Percentiles rank a stretch among this genome's conserved stretches.
phyloP scores from a whole-genome alignment of 495 filamentous ascomycete species.

The Letharia lupina region DNA sequence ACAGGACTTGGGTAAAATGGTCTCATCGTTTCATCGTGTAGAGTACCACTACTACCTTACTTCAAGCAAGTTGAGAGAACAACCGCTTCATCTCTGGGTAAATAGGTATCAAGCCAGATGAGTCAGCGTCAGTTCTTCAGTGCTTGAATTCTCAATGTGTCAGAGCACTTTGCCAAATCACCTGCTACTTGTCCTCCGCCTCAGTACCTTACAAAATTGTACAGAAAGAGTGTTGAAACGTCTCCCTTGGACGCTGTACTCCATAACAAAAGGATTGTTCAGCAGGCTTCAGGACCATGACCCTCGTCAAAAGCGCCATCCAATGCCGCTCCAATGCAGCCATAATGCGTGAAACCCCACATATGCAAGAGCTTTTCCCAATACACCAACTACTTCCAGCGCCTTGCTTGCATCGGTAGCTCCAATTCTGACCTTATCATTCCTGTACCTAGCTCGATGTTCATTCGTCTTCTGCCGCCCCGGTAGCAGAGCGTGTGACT shows the following conservation, averaged over 20 bases:
- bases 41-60: too few relatives aligned
- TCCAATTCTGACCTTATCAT: not conserved
- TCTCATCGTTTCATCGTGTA: too few relatives aligned
- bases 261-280: not conserved
- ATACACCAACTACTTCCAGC: not conserved
- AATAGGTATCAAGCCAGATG: too few relatives aligned
- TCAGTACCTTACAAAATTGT: not conserved
- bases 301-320: conserved; percentile 1
- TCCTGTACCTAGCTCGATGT: not conserved
- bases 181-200: not conserved
- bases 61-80: too few relatives aligned
- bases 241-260: not conserved
- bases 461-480: not conserved
- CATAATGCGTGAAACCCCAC: not conserved
- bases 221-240: not conserved
- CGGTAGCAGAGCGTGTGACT: not conserved
- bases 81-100: too few relatives aligned
- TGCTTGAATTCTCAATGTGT: not conserved
- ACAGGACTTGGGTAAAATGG: too few relatives aligned
- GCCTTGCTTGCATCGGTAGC: conserved; percentile 4
- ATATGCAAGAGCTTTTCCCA: conserved; percentile 10
- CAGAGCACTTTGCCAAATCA: not conserved
- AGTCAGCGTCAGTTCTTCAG: not conserved
- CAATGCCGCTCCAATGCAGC: conserved; percentile 5
- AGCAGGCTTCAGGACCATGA: not conserved